A percentile compares a stretch with the other conserved stretches of the same genome.
Evolutionary conservation across 2,329 filamentous ascomycete species (phyloP).

Genomic region (Arthrobotrys iridis): DNA sequence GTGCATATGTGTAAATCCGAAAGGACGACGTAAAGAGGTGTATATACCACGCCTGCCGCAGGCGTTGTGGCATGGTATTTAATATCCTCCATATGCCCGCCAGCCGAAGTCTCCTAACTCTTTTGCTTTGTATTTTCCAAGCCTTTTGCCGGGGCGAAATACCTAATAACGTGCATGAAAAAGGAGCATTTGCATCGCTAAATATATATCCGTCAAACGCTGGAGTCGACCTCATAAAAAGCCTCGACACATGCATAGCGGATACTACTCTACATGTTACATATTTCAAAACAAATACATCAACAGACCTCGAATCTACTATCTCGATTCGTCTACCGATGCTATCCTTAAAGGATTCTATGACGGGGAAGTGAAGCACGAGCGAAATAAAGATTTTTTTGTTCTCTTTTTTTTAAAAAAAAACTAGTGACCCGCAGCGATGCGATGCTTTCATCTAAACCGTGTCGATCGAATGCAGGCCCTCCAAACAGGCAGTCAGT

Average conservation of each 20-base stretch:
- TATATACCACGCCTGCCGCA: slow-evolving; percentile 6
- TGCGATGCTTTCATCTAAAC: slow-evolving; percentile 16
- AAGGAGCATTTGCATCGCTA: too few relatives aligned
- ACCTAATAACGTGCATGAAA: too few relatives aligned
- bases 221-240: too few relatives aligned
- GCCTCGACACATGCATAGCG: neutral
- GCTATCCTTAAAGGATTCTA: slow-evolving; percentile 3
- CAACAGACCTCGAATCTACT: slow-evolving; percentile 13
- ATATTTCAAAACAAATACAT: neutral
- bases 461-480: slow-evolving; percentile 14
- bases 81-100: too few relatives aligned
- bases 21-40: neutral
- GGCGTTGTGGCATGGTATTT: neutral
- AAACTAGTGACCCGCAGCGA: neutral
- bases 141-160: too few relatives aligned
- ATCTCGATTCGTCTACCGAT: slow-evolving; percentile 10
- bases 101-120: too few relatives aligned
- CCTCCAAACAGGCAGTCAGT: slow-evolving; percentile 10
- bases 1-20: too few relatives aligned
- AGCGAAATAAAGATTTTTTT: too few relatives aligned
- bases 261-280: slow-evolving; percentile 1
- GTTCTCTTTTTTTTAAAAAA: too few relatives aligned
- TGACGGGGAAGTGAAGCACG: neutral
- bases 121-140: too few relatives aligned
- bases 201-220: too few relatives aligned